Conservation (phyloP, 2,329 filamentous ascomycete genomes). For the Sporothrix sp. region DNA sequence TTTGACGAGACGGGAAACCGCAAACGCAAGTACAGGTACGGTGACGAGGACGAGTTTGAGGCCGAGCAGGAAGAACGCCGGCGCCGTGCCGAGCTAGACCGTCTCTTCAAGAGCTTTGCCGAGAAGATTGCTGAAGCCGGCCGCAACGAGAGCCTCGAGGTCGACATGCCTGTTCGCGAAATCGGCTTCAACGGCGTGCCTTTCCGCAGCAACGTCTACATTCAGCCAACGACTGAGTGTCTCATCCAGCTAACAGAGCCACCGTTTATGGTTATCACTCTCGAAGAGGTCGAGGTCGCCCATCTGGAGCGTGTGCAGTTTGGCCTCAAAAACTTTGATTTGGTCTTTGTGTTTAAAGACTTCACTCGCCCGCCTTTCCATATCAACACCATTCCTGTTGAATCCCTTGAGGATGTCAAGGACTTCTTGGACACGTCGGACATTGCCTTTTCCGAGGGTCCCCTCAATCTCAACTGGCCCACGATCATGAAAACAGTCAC, state of each 20-base stretch:
- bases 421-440: conserved; percentile 96
- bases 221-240: conserved; percentile 94
- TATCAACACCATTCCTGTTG: conserved; percentile 96
- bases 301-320: conserved; percentile 95
- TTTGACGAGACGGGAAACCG: conserved; percentile 98
- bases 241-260: conserved; percentile 94
- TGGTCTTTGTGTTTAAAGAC: conserved; percentile 97
- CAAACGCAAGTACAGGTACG: conserved; percentile 94
- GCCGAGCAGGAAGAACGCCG: conserved; percentile 94
- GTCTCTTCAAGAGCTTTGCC: conserved; percentile 90
- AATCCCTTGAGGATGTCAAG: conserved; percentile 88
- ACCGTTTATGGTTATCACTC: conserved; percentile 89
- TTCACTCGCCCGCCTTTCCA: conserved; percentile 84
- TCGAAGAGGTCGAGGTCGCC: conserved; percentile 92
- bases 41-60: conserved; percentile 97
- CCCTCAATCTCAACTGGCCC: conserved; percentile 95
- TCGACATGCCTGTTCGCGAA: conserved; percentile 94
- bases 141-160: conserved; percentile 79
- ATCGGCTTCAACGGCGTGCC: conserved; percentile 96
- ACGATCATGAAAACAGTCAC: conserved; percentile 99
- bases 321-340: conserved; percentile 96
- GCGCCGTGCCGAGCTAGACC: conserved; percentile 82
- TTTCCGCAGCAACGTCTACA: conserved; percentile 87
- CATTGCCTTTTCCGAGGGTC: conserved; percentile 87
- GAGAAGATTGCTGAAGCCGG: conserved; percentile 97